phyloP scores from a whole-genome alignment of 176 grass and related monocot species.

The Eragrostis nindensis region DNA sequence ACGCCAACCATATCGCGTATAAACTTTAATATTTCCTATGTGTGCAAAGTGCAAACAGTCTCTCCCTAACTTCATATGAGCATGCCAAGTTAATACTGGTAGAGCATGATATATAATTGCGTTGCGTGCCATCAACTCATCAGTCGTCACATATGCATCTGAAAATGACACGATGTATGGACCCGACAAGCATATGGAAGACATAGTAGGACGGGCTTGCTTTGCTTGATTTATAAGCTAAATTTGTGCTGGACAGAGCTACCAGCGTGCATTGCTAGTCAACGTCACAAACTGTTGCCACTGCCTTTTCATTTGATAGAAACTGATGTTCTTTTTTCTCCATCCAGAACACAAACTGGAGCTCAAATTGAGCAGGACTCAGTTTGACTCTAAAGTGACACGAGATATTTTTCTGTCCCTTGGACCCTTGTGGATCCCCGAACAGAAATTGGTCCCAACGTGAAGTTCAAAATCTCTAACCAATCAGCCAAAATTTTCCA shows the following conservation, averaged over 20 bases:
- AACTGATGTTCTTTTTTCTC: background rate
- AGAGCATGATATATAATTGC: background rate
- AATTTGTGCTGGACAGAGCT: background rate
- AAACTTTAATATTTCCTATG: background rate
- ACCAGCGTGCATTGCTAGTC: background rate
- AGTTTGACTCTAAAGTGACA: background rate
- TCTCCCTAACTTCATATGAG: background rate
- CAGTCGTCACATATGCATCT: background rate
- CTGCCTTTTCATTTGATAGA: background rate
- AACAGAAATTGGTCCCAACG: background rate
- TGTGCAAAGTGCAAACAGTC: background rate
- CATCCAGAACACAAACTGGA: background rate
- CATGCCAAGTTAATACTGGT: background rate
- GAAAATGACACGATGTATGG: background rate
- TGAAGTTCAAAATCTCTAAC: background rate
- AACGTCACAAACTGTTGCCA: background rate
- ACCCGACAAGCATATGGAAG: background rate
- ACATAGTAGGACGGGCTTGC: background rate
- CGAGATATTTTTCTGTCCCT: background rate
- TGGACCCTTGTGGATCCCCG: background rate
- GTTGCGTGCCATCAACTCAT: background rate
- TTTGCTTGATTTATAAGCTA: constrained; percentile 15
- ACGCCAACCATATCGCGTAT: background rate
- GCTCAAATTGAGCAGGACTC: background rate
- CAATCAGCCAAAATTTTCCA: background rate